phyloP scores from a whole-genome alignment of 1,284 basidiomycete species.

The Uromyces viciae-fabae region DNA sequence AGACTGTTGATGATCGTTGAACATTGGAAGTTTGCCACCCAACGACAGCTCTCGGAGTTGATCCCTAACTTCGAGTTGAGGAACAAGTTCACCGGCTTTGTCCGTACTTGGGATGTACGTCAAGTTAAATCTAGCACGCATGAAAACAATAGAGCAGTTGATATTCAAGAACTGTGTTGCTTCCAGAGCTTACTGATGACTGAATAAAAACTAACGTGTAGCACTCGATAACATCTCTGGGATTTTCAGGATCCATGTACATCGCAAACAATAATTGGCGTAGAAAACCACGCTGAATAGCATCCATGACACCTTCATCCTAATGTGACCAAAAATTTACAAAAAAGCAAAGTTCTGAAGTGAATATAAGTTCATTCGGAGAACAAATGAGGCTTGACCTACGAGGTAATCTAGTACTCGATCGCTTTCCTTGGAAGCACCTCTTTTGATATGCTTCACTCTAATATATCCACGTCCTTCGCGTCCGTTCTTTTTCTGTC shows the following conservation, averaged over 20 bases:
- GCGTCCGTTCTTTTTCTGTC: background rate
- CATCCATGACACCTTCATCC: constrained; percentile 44
- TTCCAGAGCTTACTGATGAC: background rate
- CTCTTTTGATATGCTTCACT: constrained; percentile 31
- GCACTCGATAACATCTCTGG: constrained; percentile 41
- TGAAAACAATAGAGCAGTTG: too few species aligned
- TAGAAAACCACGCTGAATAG: constrained; percentile 40
- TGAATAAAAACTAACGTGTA: constrained; percentile 22
- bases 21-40: constrained; percentile 20
- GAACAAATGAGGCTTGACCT: background rate
- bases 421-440: constrained; percentile 35
- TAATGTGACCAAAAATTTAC: background rate
- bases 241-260: constrained; percentile 40
- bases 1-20: background rate
- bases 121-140: constrained; percentile 35
- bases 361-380: too few species aligned
- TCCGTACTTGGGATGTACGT: constrained; percentile 13
- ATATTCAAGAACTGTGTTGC: too few species aligned
- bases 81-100: constrained; percentile 6
- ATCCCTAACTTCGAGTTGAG: constrained; percentile 41
- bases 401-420: constrained; percentile 38
- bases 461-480: constrained; percentile 40
- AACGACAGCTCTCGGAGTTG: constrained; percentile 34
- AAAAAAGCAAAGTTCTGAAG: background rate
- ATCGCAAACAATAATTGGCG: constrained; percentile 43